Base-by-base conservation (phyloP, 495 filamentous ascomycete species). In the Penicillium longicatenatum region DNA sequence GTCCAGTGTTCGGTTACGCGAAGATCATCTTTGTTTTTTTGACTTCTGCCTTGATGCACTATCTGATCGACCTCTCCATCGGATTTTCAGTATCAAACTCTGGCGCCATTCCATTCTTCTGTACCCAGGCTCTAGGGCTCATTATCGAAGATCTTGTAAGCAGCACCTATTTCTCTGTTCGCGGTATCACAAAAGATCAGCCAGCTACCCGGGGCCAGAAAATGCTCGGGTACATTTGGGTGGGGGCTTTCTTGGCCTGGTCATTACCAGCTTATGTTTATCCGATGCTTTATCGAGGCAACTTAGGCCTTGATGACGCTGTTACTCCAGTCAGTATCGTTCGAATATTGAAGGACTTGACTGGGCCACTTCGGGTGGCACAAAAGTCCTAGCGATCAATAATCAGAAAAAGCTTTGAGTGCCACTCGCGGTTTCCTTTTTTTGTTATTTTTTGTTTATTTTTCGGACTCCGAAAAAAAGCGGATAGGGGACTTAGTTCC, bases 261-360 rank as follows among this genome's bases (percentile, higher is more conserved):
- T 44, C 41, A 19, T 44, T 44, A 20, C 41, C 41, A 11, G 17
- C 41, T 9, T 44, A 44, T 44, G n/a, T 44, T 44, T 44, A 44
- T 44, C 17, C 41, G 8, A 44, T 44, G 41, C n/a, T 19, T 6
- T 20, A 44, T 21, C 41, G 41, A 44, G 41, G 41, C 6, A 44
- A 44, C 17, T 44, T 44, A 6, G 41, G 41, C 16, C 41, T 44
- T 17, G n/a, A 44, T 9, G 41, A 44, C n/a, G 16, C 41, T 44
- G 41, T 44, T 19, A 44, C 17, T 20, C 41, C 41, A 20, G 2
- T 44, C 41, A 44, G 41, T 20, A 44, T 44, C n/a, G 8, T 44
- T 17, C 2, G 11, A 44, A 44, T 44, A 6, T 35, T 35, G 31
- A 35, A 35, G 31, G 12, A 35, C 31, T 26, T 26, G 26, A 26